Evolutionary conservation across 2,329 filamentous ascomycete genomes (phyloP).

Genomic region (Penicillium vulpinum): DNA sequence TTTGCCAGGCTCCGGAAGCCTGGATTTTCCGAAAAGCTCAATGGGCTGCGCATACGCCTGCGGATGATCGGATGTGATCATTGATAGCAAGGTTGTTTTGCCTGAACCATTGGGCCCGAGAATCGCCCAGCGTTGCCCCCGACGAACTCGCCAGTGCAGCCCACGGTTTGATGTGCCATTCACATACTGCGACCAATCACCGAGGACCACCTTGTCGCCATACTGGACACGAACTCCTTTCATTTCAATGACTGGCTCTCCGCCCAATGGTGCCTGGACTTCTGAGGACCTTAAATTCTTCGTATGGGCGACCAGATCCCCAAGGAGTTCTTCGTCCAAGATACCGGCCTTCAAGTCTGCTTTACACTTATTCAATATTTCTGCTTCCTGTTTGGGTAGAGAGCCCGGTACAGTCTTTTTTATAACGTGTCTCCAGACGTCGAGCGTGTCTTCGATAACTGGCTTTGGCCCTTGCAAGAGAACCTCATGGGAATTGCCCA

Average conservation of each 20-base stretch:
- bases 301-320: constrained; percentile 18
- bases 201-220: constrained; percentile 72
- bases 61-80: constrained; percentile 94
- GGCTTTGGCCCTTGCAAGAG: constrained; percentile 65
- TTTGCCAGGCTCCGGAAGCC: constrained; percentile 70
- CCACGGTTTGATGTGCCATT: constrained; percentile 58
- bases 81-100: constrained; percentile 89
- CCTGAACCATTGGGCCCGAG: constrained; percentile 93
- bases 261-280: constrained; percentile 35
- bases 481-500: constrained; percentile 67
- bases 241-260: constrained; percentile 83
- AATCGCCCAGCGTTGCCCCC: constrained; percentile 85
- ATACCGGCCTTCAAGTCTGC: constrained; percentile 20
- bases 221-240: constrained; percentile 79
- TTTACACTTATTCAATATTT: constrained; percentile 13
- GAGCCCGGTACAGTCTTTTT: background rate
- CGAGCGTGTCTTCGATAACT: constrained; percentile 53
- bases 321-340: constrained; percentile 28
- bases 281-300: background rate
- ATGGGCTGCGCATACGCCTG: constrained; percentile 90
- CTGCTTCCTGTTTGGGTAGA: constrained; percentile 6
- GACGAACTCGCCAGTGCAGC: constrained; percentile 77
- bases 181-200: constrained; percentile 70
- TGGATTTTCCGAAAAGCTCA: constrained; percentile 76
- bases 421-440: constrained; percentile 31